These are phyloP conservation scores for Dictyostelium intermedium DNA, from an alignment of 78 protist genomes.

Conservation along the genomic window DNA sequence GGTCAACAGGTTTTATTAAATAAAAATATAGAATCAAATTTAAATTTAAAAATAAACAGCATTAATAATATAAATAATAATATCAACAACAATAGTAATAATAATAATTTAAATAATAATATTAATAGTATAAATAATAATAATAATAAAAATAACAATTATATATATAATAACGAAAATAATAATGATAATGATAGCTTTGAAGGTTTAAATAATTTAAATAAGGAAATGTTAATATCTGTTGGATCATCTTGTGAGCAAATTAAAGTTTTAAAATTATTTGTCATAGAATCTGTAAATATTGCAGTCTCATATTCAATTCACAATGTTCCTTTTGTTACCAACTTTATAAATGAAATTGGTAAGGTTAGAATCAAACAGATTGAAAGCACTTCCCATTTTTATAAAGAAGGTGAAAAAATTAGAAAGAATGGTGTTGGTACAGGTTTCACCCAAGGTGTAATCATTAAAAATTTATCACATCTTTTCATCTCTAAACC, in stretches of 20 bases:
- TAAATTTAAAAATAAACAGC: too few species aligned
- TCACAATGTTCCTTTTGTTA: not conserved
- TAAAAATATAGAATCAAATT: not conserved
- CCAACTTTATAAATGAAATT: conserved; percentile 4
- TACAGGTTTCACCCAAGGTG: not conserved
- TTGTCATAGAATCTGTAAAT: not conserved
- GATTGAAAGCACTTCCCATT: not conserved
- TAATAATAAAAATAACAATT: too few species aligned
- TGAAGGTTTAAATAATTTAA: not conserved
- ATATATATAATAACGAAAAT: too few species aligned
- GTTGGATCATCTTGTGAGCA: not conserved
- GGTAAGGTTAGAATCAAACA: not conserved
- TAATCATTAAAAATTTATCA: not conserved
- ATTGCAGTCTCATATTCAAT: not conserved
- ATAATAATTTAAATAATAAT: too few species aligned
- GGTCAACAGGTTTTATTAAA: not conserved
- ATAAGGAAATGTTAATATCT: not conserved
- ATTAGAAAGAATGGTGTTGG: not conserved
- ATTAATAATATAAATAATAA: too few species aligned
- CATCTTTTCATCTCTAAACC: not conserved
- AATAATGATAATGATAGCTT: not conserved
- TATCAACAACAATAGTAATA: too few species aligned
- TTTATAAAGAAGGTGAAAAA: not conserved
- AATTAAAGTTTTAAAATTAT: not conserved
- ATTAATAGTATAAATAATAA: too few species aligned